Base-by-base conservation (phyloP, 163 green algal species). In the Trebouxia gelatinosa region DNA sequence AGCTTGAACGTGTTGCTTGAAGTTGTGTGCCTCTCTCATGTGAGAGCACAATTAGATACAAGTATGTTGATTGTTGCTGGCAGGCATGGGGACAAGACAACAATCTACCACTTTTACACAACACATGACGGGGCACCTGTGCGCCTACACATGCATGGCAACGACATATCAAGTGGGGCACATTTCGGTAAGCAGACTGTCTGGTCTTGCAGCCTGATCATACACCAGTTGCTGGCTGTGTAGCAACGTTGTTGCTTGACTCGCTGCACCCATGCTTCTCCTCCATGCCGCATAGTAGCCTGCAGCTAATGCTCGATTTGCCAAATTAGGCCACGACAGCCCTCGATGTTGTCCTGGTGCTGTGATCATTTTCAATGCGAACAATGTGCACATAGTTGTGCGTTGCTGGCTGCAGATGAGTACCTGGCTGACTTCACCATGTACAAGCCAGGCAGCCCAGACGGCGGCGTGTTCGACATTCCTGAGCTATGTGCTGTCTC, bases 71-170 rank as follows among this genome's bases (percentile, higher is more conserved):
- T 74, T 50, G 38, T 37, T 74, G 65, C 21, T 6, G 68, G 74
- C 76, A 86, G 84, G 54, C 79, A 87, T 38, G 78, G 78, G 13
- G 54, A 23, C 13, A 91, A 90, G 78, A 28, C 62, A 0, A 80
- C 84, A 2, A 34, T 82, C 3, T 90, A 90, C 75, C 74, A 54
- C 13, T 88, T 87, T 11, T 84, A 87, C 48, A 48, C 65, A 2
- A 37, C 32, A 19, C 32, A 70, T 34, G 78, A 84, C 50, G 84
- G 71, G 0, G 13, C 6, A 17, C 87, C 87, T 3, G 9, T 87
- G n/a, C 71, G 81, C 4, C 77, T 91, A 70, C 71, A 87, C 75
- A 86, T 89, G 81, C 81, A 81, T 62, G 87, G 87, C 17, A 83
- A 90, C 28, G 82, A 91, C 31, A 51, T 86, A 51, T 81, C 88